A percentile compares a stretch with the other conserved stretches of the same genome.
Evolutionary conservation across 78 protist genomes (phyloP).

Genomic region (Protostelium mycophagum): DNA sequence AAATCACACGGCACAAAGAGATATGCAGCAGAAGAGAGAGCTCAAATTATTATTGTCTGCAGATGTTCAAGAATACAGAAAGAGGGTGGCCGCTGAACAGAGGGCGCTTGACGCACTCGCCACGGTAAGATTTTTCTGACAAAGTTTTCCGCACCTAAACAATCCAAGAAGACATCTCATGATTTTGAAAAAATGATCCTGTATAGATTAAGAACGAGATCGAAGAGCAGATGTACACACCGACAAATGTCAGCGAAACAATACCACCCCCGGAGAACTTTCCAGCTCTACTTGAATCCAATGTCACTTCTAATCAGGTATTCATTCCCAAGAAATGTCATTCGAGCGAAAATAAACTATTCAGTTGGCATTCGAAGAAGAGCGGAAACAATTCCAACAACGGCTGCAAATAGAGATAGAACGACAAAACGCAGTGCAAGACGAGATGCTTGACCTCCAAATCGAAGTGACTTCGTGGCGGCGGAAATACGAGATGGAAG

Average conservation of each 20-base stretch:
- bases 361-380: background rate
- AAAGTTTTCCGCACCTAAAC: background rate
- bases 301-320: too few relatives aligned
- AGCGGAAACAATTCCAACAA: background rate
- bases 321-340: too few relatives aligned
- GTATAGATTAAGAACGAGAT: background rate
- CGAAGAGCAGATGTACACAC: too few relatives aligned
- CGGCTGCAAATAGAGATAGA: background rate
- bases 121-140: background rate
- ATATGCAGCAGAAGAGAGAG: background rate
- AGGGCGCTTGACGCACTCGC: background rate
- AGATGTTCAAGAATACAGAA: background rate
- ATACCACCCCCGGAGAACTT: background rate
- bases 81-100: background rate
- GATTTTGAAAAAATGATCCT: background rate
- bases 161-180: background rate
- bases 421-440: too few relatives aligned
- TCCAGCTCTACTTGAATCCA: background rate
- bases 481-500: background rate
- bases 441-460: background rate
- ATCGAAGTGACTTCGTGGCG: background rate
- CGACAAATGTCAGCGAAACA: background rate
- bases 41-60: background rate
- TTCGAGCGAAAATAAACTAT: background rate
- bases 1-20: background rate